Evolutionary conservation across 2,329 filamentous ascomycete genomes (phyloP), one percentile per base, ranked within the genome.

Genomic region (Daldinia sp.): DNA sequence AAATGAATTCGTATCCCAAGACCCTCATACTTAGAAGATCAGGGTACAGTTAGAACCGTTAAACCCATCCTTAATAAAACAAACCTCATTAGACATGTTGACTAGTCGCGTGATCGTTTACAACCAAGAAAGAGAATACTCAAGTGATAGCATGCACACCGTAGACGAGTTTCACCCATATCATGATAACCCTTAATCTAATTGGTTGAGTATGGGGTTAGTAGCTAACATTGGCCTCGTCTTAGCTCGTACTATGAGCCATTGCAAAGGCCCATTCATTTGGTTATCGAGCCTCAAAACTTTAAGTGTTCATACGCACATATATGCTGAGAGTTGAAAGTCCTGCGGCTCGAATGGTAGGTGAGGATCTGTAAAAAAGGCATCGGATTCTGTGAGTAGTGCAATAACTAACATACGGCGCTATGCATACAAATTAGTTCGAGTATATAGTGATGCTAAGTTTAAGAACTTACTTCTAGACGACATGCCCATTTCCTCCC

Each of bases 401-500:
- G 12, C 33, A 23, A 54, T 37, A 12, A 54, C 10, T 15, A 30
- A 54, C 12, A 61, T 54, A 53, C 30, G 59, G 50, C 59, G 60
- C 69, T 69, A 64, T 66, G 33, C n/a, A 62, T 9, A 18, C n/a
- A 48, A 26, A 41, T 71, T 42, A 71, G 61, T 59, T 64, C 30
- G 28, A 23, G 30, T 9, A 6, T n/a, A 55, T 6, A 7, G 37
- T 42, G 9, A 50, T 20, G 23, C 13, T 18, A 18, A 18, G n/a
- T 18, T 1, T 13, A 28, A 13, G 26, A 26, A 74, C 76, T 76
- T 67, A 78, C 76, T 73, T 30, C 60, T 77, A 75, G 48, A 62
- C 15, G 67, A 76, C 75, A 77, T 67, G 72, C 72, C 76, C 76
- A 57, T 74, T 77, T 78, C 76, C 76, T 77, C 76, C 76, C 74